These are phyloP conservation scores for Candida succiphila DNA, from an alignment of 805 yeast species.

Conservation along the genomic window DNA sequence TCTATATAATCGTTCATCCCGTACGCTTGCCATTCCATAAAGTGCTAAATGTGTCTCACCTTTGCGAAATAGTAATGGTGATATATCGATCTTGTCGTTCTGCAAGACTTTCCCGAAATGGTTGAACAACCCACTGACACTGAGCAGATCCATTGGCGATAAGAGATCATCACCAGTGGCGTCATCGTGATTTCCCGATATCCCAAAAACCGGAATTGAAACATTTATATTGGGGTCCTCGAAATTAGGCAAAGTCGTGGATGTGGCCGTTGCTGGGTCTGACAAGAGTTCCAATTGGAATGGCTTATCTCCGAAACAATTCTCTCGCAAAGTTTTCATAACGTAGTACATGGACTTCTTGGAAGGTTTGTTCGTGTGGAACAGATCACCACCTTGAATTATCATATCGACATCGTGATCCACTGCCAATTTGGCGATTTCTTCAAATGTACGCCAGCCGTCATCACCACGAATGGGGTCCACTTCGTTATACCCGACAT, in stretches of 20 bases:
- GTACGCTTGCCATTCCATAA: constrained; percentile 79
- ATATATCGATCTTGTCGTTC: constrained; percentile 61
- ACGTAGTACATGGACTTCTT: constrained; percentile 83
- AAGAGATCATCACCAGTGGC: constrained; percentile 80
- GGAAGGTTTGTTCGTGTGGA: constrained; percentile 83
- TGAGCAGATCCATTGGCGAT: constrained; percentile 77
- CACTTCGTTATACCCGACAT: constrained; percentile 84
- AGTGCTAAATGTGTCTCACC: constrained; percentile 76
- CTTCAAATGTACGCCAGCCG: constrained; percentile 80
- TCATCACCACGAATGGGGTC: constrained; percentile 91
- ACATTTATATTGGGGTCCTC: constrained; percentile 88
- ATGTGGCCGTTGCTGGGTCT: constrained; percentile 60
- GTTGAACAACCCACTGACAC: constrained; percentile 75
- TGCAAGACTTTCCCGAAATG: constrained; percentile 80
- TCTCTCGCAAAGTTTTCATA: constrained; percentile 53
- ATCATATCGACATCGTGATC: constrained; percentile 75
- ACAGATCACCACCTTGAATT: constrained; percentile 86
- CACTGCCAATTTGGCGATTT: constrained; percentile 64
- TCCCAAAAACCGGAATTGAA: constrained; percentile 83
- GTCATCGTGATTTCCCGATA: constrained; percentile 95
- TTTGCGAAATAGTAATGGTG: constrained; percentile 75
- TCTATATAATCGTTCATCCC: constrained; percentile 81
- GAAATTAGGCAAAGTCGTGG: constrained; percentile 67
- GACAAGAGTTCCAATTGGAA: constrained; percentile 76
- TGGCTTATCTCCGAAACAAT: constrained; percentile 81